Evolutionary conservation across 495 filamentous ascomycete species (phyloP).

Genomic region (Penicillium fimorum): DNA sequence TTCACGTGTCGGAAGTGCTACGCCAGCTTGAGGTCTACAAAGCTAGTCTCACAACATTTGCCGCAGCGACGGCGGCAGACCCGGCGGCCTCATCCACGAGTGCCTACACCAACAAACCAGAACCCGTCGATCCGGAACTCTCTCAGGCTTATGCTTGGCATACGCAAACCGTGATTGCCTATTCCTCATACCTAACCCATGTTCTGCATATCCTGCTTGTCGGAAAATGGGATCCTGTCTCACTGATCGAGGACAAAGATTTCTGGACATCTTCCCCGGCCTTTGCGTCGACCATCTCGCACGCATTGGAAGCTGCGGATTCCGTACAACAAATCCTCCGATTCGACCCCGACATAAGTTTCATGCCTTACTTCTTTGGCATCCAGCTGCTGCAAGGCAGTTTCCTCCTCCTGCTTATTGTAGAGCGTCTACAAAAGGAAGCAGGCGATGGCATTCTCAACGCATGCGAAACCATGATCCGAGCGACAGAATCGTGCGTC

Average conservation of each 20-base stretch:
- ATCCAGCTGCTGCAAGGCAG: slow-evolving; percentile 83
- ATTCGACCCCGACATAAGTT: slow-evolving; percentile 78
- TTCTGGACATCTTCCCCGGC: slow-evolving; percentile 83
- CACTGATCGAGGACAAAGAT: slow-evolving; percentile 81
- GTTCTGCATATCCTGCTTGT: slow-evolving; percentile 80
- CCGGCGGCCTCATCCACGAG: slow-evolving; percentile 28
- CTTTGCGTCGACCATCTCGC: slow-evolving; percentile 76
- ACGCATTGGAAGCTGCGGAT: slow-evolving; percentile 76
- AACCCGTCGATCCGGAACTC: slow-evolving; percentile 46
- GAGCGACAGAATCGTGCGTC: slow-evolving; percentile 81
- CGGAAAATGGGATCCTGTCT: slow-evolving; percentile 86
- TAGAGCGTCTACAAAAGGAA: slow-evolving; percentile 78
- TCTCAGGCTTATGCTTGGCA: slow-evolving; percentile 60
- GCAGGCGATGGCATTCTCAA: slow-evolving; percentile 76
- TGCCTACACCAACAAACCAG: slow-evolving; percentile 25
- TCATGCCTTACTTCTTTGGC: slow-evolving; percentile 89
- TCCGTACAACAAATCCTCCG: slow-evolving; percentile 82
- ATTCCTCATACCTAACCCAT: slow-evolving; percentile 84
- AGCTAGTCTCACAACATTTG: slow-evolving; percentile 78
- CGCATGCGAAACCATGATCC: slow-evolving; percentile 83
- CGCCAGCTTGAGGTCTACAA: slow-evolving; percentile 80
- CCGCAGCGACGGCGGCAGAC: slow-evolving; percentile 46
- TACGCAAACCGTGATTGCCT: slow-evolving; percentile 84
- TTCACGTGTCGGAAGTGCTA: slow-evolving; percentile 73
- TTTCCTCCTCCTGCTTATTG: slow-evolving; percentile 76